Base-by-base conservation (phyloP, 2,329 filamentous ascomycete species). In the Colletotrichum sp. region DNA sequence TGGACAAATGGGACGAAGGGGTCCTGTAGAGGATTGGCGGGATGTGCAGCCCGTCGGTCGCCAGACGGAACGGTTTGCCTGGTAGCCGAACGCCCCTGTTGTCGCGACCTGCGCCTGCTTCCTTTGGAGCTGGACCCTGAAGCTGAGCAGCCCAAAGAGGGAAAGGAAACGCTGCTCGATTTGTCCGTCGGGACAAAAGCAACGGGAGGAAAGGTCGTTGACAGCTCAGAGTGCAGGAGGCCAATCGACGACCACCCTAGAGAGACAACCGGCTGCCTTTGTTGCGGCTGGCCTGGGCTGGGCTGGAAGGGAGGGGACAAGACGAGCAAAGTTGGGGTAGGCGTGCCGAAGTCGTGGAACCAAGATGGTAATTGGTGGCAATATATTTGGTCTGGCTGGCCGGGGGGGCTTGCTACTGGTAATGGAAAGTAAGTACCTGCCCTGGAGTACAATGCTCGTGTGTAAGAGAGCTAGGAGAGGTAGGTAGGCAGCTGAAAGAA, bases 1-100 rank as follows among this genome's bases (percentile, higher is more conserved):
- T 39, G 26, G 34, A 48, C 16, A 48, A 48, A 48, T 48, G 39
- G 39, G 48, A 34, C 52, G 63, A 61, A 68, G 43, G 28, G 28
- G 34, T 64, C 16, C 26, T 73, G 57, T 39, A 36, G 8, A 32
- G 59, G 43, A 48, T 48, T 48, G 43, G 67, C 43, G 57, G 73
- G 70, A 68, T 65, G 57, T 43, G 73, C 59, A 73, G 60, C 36
- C 73, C 70, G 73, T 75, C 39, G 39, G 39, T 43, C 64, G 73
- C 64, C 70, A 69, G 59, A 69, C 64, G 73, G 73, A 75, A 75
- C 32, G 32, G 59, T 64, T 73, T 75, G 73, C 73, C 73, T 69
- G 16, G 59, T 24, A 73, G 70, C 73, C 73, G 70, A 69, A 73
- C 36, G 59, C 59, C 73, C 70, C 73, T 69, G 70, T 64, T 65